These are phyloP conservation scores for Pestalotiopsis sp. DNA, from an alignment of 2,329 filamentous ascomycete genomes.

Conservation along the genomic window DNA sequence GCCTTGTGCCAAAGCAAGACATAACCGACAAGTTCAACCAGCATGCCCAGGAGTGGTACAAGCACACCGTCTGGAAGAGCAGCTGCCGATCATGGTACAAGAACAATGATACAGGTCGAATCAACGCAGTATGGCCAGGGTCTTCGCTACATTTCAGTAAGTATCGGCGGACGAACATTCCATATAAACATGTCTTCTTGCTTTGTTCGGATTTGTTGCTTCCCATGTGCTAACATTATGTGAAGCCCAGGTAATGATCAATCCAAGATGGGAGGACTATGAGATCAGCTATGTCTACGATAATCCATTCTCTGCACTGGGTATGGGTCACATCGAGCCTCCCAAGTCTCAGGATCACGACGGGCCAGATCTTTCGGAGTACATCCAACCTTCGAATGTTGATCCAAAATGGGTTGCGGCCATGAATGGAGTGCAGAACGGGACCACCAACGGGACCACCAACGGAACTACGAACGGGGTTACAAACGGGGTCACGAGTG, in stretches of 20 bases:
- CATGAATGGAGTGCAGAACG: not conserved
- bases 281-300: not conserved
- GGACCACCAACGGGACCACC: not conserved
- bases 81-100: not conserved
- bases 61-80: not conserved
- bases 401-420: not conserved
- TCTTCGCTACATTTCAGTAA: not conserved
- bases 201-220: no score
- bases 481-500: no score
- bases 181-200: not conserved
- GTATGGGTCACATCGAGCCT: not conserved
- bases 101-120: not conserved
- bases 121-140: not conserved
- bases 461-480: no score
- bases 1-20: not conserved
- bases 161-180: not conserved
- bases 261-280: not conserved
- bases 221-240: not conserved
- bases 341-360: not conserved
- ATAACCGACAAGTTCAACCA: not conserved
- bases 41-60: slow-evolving; percentile 1
- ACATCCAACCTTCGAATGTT: not conserved
- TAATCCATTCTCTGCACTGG: not conserved
- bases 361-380: not conserved
- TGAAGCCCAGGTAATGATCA: not conserved